phyloP scores from a whole-genome alignment of 768 basidiomycete species.

The Paxillus ammoniavirescens region DNA sequence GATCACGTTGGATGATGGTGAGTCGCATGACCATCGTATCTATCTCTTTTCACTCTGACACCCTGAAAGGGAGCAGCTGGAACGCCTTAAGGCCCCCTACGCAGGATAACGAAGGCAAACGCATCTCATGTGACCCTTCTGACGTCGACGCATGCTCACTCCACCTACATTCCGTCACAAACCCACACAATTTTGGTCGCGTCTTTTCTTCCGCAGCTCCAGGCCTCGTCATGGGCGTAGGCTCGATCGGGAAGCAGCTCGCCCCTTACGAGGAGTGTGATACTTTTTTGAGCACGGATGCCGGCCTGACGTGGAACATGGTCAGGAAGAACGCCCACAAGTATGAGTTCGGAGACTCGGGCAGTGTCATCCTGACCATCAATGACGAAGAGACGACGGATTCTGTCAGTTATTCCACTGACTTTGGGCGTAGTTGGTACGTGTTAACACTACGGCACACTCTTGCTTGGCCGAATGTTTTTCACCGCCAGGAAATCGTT shows the following conservation, averaged over 20 bases:
- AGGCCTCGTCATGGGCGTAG: slow-evolving; percentile 96
- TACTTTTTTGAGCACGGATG: slow-evolving; percentile 91
- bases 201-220: slow-evolving; percentile 95
- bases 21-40: background rate
- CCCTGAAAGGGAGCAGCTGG: slow-evolving; percentile 68
- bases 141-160: slow-evolving; percentile 70
- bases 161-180: slow-evolving; percentile 91
- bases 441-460: slow-evolving; percentile 22
- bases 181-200: slow-evolving; percentile 90
- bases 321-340: slow-evolving; percentile 74
- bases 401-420: slow-evolving; percentile 71
- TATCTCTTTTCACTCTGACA: background rate
- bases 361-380: slow-evolving; percentile 73
- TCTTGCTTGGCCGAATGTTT: slow-evolving; percentile 1
- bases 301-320: slow-evolving; percentile 85
- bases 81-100: slow-evolving; percentile 57
- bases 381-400: slow-evolving; percentile 83
- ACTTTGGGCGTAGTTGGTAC: slow-evolving; percentile 83
- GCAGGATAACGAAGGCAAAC: slow-evolving; percentile 56
- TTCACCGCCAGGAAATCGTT: slow-evolving; percentile 57
- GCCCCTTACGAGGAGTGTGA: slow-evolving; percentile 81
- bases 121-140: slow-evolving; percentile 58
- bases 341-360: slow-evolving; percentile 95
- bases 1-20: slow-evolving; percentile 90
- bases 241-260: slow-evolving; percentile 72